These are phyloP conservation scores for Dactylonectria estremocensis DNA, from an alignment of 2,329 filamentous ascomycete species.

Conservation along the genomic window DNA sequence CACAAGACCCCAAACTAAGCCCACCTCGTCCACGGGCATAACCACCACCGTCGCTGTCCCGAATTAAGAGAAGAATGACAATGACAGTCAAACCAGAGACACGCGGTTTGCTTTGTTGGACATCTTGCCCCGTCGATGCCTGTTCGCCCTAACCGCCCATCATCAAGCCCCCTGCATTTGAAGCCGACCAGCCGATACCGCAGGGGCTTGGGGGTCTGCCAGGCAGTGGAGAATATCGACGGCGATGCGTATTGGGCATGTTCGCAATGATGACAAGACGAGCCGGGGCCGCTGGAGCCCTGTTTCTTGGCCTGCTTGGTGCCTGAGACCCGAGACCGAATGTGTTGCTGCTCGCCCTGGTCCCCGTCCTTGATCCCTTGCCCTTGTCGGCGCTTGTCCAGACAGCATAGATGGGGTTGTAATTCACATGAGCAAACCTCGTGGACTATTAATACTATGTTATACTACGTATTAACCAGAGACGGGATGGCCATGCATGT, in stretches of 20 bases:
- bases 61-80: neutral
- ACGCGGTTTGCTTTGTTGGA: neutral
- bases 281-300: neutral
- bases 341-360: neutral
- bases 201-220: neutral
- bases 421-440: neutral
- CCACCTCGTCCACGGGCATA: neutral
- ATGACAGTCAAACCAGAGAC: neutral
- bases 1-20: neutral
- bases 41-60: neutral
- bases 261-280: neutral
- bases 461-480: too few relatives aligned
- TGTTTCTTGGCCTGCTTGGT: neutral
- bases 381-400: neutral
- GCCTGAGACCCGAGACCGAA: neutral
- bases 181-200: neutral
- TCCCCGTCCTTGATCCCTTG: neutral
- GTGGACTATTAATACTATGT: neutral
- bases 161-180: neutral
- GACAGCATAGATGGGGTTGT: neutral
- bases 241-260: neutral
- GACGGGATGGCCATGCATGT: neutral
- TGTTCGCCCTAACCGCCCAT: neutral
- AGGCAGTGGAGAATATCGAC: constrained; percentile 4
- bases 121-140: neutral